A percentile compares a stretch with the other conserved stretches of the same genome.
phyloP scores from a whole-genome alignment of 1,139 yeast species.

The Geotrichum europaeum region DNA sequence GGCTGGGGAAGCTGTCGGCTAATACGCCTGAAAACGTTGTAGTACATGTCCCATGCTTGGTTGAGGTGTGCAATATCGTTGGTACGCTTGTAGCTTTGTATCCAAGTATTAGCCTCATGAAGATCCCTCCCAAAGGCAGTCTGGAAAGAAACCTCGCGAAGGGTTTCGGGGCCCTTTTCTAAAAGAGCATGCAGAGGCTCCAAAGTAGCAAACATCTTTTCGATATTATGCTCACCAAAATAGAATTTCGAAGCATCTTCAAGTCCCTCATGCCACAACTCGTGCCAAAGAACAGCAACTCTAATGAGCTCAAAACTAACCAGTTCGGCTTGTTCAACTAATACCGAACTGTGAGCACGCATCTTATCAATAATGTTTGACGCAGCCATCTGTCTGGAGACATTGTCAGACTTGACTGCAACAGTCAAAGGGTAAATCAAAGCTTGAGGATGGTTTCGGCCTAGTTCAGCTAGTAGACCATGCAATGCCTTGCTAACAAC shows the following conservation, averaged over 20 bases:
- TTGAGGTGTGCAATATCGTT: slow-evolving; percentile 83
- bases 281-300: slow-evolving; percentile 96
- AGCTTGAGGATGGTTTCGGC: slow-evolving; percentile 96
- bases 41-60: slow-evolving; percentile 97
- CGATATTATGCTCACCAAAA: slow-evolving; percentile 92
- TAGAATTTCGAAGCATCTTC: slow-evolving; percentile 94
- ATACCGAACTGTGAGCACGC: slow-evolving; percentile 75
- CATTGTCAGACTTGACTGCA: slow-evolving; percentile 89
- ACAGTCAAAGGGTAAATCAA: slow-evolving; percentile 92
- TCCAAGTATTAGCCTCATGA: slow-evolving; percentile 92
- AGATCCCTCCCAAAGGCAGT: slow-evolving; percentile 92
- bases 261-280: slow-evolving; percentile 95
- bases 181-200: slow-evolving; percentile 68
- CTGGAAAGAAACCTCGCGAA: slow-evolving; percentile 88
- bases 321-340: slow-evolving; percentile 88
- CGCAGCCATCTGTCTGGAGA: slow-evolving; percentile 87
- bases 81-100: slow-evolving; percentile 73
- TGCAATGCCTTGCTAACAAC: slow-evolving; percentile 74
- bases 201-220: slow-evolving; percentile 85
- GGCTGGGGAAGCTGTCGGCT: slow-evolving; percentile 84
- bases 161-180: slow-evolving; percentile 72
- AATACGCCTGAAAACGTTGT: slow-evolving; percentile 86
- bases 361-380: slow-evolving; percentile 84
- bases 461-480: slow-evolving; percentile 77
- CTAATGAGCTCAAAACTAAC: slow-evolving; percentile 92